Conservation (phyloP, 805 yeast genomes). For the Ascoidea tarda region DNA sequence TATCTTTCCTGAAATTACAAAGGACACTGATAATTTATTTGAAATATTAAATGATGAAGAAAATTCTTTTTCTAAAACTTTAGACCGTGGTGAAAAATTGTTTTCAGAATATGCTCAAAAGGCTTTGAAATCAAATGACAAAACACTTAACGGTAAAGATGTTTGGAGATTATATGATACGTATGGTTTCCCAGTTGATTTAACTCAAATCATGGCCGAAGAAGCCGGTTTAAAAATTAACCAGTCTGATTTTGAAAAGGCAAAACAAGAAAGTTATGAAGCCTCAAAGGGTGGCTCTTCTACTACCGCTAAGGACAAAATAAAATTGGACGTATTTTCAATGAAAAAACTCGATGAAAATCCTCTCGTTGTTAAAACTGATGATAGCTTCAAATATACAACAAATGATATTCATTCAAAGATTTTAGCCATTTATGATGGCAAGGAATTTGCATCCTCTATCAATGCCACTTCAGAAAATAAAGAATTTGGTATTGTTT, state of each 20-base stretch:
- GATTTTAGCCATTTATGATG: conserved; percentile 59
- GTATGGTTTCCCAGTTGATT: conserved; percentile 97
- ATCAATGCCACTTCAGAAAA: conserved; percentile 20
- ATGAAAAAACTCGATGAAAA: conserved; percentile 54
- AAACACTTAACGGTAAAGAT: conserved; percentile 77
- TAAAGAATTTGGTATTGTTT: conserved; percentile 55
- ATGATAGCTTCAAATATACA: conserved; percentile 71
- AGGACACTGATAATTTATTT: conserved; percentile 57
- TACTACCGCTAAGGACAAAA: conserved; percentile 37
- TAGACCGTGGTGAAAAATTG: conserved; percentile 95
- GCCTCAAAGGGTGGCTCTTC: conserved; percentile 86
- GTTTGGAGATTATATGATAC: conserved; percentile 99
- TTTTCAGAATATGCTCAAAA: conserved; percentile 85
- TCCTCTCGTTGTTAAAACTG: conserved; percentile 57
- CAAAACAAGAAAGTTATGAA: conserved; percentile 78
- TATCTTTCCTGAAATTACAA: conserved; percentile 82
- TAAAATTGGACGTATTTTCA: conserved; percentile 87
- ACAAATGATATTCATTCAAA: conserved; percentile 53
- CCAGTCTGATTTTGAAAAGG: conserved; percentile 83
- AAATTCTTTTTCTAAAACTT: conserved; percentile 83
- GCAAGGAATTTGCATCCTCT: conserved; percentile 41
- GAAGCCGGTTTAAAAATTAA: conserved; percentile 91
- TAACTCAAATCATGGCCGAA: conserved; percentile 97
- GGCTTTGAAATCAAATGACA: conserved; percentile 63
- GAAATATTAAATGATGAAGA: conserved; percentile 96